Conservation (phyloP, 1,139 yeast genomes). For the Pichia sp. region DNA sequence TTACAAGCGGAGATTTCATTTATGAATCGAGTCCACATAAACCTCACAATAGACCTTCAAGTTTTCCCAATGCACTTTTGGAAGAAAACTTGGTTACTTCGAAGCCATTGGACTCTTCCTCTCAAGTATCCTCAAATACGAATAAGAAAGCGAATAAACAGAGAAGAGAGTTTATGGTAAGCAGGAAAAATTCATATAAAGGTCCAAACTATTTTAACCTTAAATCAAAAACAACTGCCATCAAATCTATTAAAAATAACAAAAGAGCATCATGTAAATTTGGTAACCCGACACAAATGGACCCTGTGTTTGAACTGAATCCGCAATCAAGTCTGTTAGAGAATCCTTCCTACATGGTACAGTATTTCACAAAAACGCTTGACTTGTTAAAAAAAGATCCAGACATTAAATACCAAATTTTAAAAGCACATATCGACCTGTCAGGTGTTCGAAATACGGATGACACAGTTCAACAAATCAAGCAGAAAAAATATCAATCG, state of each 20-base stretch:
- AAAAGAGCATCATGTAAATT: slow-evolving; percentile 2
- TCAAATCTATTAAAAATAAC: not conserved
- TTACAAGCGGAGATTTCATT: slow-evolving; percentile 6
- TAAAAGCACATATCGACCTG: slow-evolving; percentile 9
- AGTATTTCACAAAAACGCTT: slow-evolving; percentile 11
- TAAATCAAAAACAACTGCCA: not conserved
- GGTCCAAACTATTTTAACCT: slow-evolving; percentile 11
- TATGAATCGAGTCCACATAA: not conserved
- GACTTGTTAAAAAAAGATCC: slow-evolving; percentile 12
- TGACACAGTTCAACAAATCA: not conserved
- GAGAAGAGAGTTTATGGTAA: slow-evolving; percentile 10
- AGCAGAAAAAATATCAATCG: slow-evolving; percentile 8
- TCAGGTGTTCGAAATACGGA: not conserved
- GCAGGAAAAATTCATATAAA: slow-evolving; percentile 14
- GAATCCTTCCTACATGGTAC: slow-evolving; percentile 15
- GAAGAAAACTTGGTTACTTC: not conserved
- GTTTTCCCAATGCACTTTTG: not conserved
- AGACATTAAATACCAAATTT: slow-evolving; percentile 7
- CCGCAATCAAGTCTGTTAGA: slow-evolving; percentile 13
- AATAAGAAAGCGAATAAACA: too few species aligned
- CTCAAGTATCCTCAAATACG: too few species aligned
- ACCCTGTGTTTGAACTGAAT: slow-evolving; percentile 8
- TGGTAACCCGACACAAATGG: slow-evolving; percentile 7
- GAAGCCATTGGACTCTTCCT: too few species aligned
- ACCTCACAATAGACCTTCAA: not conserved